Conservation (phyloP, 305 asterid species). For the Solanum hybrid region DNA sequence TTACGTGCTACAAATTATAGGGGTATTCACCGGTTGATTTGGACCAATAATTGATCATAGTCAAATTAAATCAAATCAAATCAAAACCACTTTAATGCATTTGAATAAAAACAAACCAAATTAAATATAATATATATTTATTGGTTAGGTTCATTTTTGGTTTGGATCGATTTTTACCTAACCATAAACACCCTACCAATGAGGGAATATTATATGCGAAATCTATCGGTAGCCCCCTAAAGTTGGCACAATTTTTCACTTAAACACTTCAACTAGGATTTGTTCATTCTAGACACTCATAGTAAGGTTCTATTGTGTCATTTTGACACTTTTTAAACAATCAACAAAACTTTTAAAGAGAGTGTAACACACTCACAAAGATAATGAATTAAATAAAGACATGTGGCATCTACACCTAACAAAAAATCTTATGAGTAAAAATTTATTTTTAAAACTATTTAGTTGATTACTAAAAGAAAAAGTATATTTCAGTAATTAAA, state of each 20-base stretch:
- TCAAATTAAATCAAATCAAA: background rate
- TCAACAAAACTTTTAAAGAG: background rate
- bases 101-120: too few relatives aligned
- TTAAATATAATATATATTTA: too few relatives aligned
- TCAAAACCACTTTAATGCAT: background rate
- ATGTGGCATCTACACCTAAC: background rate
- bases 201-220: background rate
- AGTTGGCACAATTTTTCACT: background rate
- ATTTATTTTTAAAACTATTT: too few relatives aligned
- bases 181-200: background rate
- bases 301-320: background rate
- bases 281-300: background rate
- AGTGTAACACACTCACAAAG: background rate
- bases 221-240: background rate
- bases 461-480: background rate
- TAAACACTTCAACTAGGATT: background rate
- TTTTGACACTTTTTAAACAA: background rate
- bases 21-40: background rate
- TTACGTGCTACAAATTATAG: background rate
- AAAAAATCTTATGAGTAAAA: too few relatives aligned
- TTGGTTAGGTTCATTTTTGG: background rate
- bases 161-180: background rate
- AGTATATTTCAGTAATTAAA: too few relatives aligned
- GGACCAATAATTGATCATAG: background rate
- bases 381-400: background rate